These are phyloP conservation scores for Chaetomiaceae sp. DNA, from an alignment of 2,329 filamentous ascomycete genomes.

Conservation along the genomic window DNA sequence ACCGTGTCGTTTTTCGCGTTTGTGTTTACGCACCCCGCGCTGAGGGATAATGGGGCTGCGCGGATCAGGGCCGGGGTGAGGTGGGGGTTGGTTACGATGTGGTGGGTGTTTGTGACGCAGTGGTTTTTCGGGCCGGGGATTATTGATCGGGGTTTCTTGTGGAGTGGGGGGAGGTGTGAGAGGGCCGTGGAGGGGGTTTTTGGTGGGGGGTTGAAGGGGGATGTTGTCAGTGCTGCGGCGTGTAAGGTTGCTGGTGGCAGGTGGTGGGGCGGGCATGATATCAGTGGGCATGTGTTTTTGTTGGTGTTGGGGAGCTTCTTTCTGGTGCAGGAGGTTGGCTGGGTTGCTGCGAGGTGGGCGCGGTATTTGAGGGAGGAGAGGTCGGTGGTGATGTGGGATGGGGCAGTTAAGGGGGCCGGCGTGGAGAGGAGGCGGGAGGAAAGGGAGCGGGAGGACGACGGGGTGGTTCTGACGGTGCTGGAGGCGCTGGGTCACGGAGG, in stretches of 20 bases:
- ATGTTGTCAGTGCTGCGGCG: constrained; percentile 66
- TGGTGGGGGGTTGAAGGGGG: constrained; percentile 29
- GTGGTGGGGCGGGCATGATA: constrained; percentile 94
- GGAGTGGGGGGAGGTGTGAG: constrained; percentile 82
- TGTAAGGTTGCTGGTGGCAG: constrained; percentile 77
- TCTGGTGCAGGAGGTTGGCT: constrained; percentile 73
- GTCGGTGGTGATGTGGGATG: constrained; percentile 60
- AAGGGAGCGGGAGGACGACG: constrained; percentile 25
- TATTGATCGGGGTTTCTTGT: constrained; percentile 83
- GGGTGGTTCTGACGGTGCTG: constrained; percentile 19
- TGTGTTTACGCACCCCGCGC: constrained; percentile 59
- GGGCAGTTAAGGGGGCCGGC: constrained; percentile 56
- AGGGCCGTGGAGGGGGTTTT: constrained; percentile 37
- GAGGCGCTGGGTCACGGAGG: constrained; percentile 41
- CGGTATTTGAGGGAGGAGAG: constrained; percentile 53
- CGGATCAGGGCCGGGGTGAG: constrained; percentile 54
- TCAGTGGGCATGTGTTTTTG: constrained; percentile 92
- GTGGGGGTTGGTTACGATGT: constrained; percentile 66
- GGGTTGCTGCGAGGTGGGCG: constrained; percentile 45
- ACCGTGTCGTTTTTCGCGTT: constrained; percentile 69
- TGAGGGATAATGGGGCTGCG: constrained; percentile 31
- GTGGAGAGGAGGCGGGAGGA: constrained; percentile 38
- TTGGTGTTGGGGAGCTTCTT: constrained; percentile 80
- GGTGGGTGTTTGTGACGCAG: constrained; percentile 87
- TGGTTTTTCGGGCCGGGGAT: constrained; percentile 93